Base-by-base conservation (phyloP, 1,139 yeast species). In the Eremothecium cymbalariae region DNA sequence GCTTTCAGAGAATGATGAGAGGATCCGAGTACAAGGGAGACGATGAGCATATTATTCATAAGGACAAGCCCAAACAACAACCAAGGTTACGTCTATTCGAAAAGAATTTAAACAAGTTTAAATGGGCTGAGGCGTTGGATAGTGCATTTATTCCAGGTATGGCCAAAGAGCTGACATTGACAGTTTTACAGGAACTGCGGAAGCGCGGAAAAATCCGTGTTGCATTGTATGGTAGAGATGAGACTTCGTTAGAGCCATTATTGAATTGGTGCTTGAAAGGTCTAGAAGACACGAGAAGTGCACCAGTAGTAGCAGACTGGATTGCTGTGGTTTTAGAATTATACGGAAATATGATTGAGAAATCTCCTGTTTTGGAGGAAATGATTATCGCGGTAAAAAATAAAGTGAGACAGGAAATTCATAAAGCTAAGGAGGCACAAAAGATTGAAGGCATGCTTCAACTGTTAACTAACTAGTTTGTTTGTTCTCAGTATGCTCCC, bases 361-460 rank as follows among this genome's bases (percentile, higher is more conserved):
- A 72, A 45, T 78, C 88, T 30, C 79, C 88, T n/a, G 78, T 83
- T 5, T 65, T 90, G 45, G 88, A 81, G 46, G 93, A 81, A 47
- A 67, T 82, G 39, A 63, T 85, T 37, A 61, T 67, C 32, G 71
- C 71, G 39, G 63, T 90, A 44, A 67, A 70, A 50, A 70, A 69
- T 50, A 74, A 74, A 50, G 69, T 88, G 28, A 71, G 71, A 40
- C 56, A 63, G 23, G 96, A 88, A 60, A 75, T 86, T 26, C 70
- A 67, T 40, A 78, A 80, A 51, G 84, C 95, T 31, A 75, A 77
- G 53, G 95, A 88, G 55, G 95, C 97, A 6, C 81, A 79, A 57
- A 81, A 77, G 55, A 77, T 90, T 33, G 85, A 82, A 50, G 98
- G 98, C 41, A 90, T 90, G 97, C 67, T 90, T 50, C 93, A 85